Conservation (phyloP, 129 eudicot species). For the Apium graveolens region DNA sequence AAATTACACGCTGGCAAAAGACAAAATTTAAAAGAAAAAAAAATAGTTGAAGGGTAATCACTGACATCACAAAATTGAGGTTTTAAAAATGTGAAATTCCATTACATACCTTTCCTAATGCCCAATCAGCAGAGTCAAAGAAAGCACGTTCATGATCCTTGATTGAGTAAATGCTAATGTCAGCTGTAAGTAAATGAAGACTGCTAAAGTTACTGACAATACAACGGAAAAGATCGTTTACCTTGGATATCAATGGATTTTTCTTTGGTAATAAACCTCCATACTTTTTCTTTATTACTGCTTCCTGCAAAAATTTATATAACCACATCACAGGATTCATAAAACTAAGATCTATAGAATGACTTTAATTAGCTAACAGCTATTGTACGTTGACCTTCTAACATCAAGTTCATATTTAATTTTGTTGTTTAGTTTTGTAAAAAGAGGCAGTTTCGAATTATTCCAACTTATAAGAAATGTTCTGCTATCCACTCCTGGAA, state of each 20-base stretch:
- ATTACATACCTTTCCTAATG: constrained; percentile 67
- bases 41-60: neutral
- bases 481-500: neutral
- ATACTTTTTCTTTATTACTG: constrained; percentile 76
- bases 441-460: neutral
- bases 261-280: constrained; percentile 81
- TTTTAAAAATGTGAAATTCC: neutral
- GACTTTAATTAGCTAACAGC: neutral
- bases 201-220: neutral
- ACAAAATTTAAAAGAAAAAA: neutral
- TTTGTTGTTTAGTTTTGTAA: neutral
- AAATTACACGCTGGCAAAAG: neutral
- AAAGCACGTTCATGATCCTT: constrained; percentile 93
- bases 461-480: neutral
- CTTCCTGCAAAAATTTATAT: constrained; percentile 39
- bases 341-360: neutral
- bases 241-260: constrained; percentile 77
- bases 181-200: neutral
- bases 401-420: neutral
- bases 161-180: neutral
- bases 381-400: neutral
- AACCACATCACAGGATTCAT: neutral
- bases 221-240: constrained; percentile 6
- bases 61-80: neutral
- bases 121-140: constrained; percentile 98